Percentiles rank a stretch among this genome's conserved stretches.
phyloP scores from a whole-genome alignment of 1,284 basidiomycete genomes.

The Cutaneotrichosporon cavernicola region DNA sequence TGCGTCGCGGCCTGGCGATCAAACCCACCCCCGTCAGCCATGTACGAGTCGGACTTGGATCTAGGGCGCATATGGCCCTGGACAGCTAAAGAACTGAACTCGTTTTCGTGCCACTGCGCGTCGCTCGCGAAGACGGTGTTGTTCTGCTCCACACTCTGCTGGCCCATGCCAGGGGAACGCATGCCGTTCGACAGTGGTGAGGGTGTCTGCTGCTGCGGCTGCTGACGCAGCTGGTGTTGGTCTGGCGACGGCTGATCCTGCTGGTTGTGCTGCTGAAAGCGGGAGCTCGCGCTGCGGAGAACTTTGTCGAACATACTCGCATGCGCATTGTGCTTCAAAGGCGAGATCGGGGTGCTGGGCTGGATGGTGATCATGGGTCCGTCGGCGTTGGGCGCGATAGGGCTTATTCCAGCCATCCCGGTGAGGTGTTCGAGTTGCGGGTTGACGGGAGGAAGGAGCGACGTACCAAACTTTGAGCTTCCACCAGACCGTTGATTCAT shows the following conservation, averaged over 20 bases:
- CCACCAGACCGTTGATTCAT: not conserved
- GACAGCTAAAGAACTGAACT: conserved; percentile 1
- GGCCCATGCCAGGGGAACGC: not conserved
- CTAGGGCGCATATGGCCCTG: conserved; percentile 31
- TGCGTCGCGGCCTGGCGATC: conserved; percentile 41
- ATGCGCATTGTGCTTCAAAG: conserved; percentile 39
- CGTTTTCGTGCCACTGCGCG: conserved; percentile 15
- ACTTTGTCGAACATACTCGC: conserved; percentile 49
- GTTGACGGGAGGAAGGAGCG: conserved; percentile 44
- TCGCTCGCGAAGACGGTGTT: conserved; percentile 7
- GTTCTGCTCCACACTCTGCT: conserved; percentile 1
- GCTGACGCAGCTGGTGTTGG: conserved; percentile 17
- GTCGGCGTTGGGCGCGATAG: conserved; percentile 48
- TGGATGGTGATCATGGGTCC: conserved; percentile 54
- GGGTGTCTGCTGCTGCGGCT: conserved; percentile 4
- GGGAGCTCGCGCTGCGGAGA: conserved; percentile 34
- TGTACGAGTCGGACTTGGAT: conserved; percentile 49
- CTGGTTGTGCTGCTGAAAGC: conserved; percentile 29
- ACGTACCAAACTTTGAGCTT: conserved; percentile 23
- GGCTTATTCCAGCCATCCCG: conserved; percentile 51
- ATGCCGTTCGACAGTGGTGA: conserved; percentile 6
- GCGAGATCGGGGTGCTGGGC: conserved; percentile 53
- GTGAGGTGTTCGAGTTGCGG: conserved; percentile 44
- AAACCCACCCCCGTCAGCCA: conserved; percentile 31
- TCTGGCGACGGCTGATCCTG: conserved; percentile 23